Percentiles rank a stretch among this genome's conserved stretches.
Evolutionary conservation across 2,329 filamentous ascomycete species (phyloP).

Genomic region (Cladosporium velox): DNA sequence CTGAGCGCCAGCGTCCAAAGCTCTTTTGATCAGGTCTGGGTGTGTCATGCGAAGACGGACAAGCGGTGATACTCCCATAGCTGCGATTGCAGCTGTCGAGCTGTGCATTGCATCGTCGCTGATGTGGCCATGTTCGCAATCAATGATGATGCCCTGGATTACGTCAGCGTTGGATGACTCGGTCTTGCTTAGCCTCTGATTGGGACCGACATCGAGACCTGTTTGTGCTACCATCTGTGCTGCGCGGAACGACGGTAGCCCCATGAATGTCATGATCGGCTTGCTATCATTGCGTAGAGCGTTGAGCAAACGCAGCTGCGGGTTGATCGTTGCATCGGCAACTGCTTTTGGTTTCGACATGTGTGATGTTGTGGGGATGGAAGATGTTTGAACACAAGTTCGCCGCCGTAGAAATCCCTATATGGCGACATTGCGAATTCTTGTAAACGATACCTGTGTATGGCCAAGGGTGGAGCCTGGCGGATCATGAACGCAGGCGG

Average conservation of each 20-base stretch:
- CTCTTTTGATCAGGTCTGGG: constrained; percentile 59
- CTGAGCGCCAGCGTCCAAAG: constrained; percentile 59
- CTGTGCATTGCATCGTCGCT: constrained; percentile 57
- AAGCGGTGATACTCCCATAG: constrained; percentile 42
- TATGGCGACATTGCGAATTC: no score
- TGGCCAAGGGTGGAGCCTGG: no score
- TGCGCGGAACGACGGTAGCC: constrained; percentile 49
- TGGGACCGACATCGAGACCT: constrained; percentile 56
- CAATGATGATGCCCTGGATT: constrained; percentile 57
- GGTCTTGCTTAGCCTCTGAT: background rate
- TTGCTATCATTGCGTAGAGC: constrained; percentile 42
- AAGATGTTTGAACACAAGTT: no score
- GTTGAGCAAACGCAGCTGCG: constrained; percentile 48
- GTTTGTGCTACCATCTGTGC: constrained; percentile 61
- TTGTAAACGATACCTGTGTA: no score
- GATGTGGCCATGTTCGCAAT: constrained; percentile 58
- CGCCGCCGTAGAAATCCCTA: no score
- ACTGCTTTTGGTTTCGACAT: no score
- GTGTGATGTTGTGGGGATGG: no score
- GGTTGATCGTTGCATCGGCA: background rate
- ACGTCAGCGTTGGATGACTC: background rate
- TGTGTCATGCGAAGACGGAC: constrained; percentile 54
- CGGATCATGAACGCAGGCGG: no score
- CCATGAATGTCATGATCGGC: constrained; percentile 42
- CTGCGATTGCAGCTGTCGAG: constrained; percentile 49